phyloP scores from a whole-genome alignment of 345 rosid species.

The Conringia planisiliqua region DNA sequence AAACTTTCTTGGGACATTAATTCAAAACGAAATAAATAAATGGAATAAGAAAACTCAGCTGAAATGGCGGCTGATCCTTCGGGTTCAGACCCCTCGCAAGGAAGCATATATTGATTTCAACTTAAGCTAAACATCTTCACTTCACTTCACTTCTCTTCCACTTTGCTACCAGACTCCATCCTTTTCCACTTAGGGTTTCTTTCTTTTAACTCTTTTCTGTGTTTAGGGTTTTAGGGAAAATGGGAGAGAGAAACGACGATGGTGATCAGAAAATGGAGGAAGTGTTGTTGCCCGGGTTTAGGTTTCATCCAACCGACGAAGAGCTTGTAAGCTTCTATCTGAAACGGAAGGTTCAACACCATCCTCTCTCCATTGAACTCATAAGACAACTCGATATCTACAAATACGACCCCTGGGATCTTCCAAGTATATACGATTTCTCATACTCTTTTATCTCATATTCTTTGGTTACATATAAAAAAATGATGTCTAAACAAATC shows the following conservation, averaged over 20 bases:
- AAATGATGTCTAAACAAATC: neutral
- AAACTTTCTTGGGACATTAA: constrained; percentile 39
- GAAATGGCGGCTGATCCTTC: constrained; percentile 94
- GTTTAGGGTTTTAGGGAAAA: constrained; percentile 16
- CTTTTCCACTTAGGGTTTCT: constrained; percentile 16
- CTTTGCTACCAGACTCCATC: constrained; percentile 16
- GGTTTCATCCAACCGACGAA: constrained; percentile 94
- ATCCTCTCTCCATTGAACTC: constrained; percentile 65
- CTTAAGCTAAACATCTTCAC: constrained; percentile 39
- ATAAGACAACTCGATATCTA: constrained; percentile 88
- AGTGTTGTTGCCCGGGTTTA: constrained; percentile 75
- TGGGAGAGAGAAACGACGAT: constrained; percentile 47
- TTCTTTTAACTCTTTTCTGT: neutral
- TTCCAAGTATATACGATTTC: constrained; percentile 55
- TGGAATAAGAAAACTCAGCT: constrained; percentile 43
- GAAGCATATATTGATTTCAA: constrained; percentile 68
- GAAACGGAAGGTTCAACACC: constrained; percentile 68
- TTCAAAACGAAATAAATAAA: constrained; percentile 25
- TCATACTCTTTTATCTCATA: neutral
- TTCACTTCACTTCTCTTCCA: constrained; percentile 32
- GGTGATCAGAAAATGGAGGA: constrained; percentile 59
- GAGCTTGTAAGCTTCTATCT: constrained; percentile 87
- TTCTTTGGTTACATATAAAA: neutral
- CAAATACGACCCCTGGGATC: constrained; percentile 95
- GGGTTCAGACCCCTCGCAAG: constrained; percentile 74